Base-by-base conservation (phyloP, 2,329 filamentous ascomycete species). In the Boeremia lycopersici region DNA sequence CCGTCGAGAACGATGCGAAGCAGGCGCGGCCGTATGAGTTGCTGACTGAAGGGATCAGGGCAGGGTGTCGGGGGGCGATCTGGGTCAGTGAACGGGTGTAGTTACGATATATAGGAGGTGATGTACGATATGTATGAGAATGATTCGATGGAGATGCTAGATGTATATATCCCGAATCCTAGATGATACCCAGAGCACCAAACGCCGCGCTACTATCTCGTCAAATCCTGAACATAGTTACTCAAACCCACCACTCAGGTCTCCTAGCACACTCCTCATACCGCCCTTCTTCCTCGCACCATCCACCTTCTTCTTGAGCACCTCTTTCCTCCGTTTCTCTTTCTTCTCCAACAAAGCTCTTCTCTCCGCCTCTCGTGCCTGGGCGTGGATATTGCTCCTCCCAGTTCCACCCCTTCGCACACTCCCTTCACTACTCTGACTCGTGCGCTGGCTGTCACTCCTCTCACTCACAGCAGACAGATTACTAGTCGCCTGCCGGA, bases 31-130 rank as follows among this genome's bases (percentile, higher is more conserved):
- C 93, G 28, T 93, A 98, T 74, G 93, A 93, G 81, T 77, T 96
- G 50, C 79, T 99, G 59, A 96, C 92, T 0, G 89, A 89, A 39
- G 83, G 93, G 7, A 97, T 99, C 66, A 83, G 93, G 48, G 85
- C 89, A n/a, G 95, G 95, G 1, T 99, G 95, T 75, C 84, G 90
- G 59, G 89, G 91, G 0, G 95, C 95, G 0, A 99, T 99, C 59
- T 96, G 91, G 89, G 86, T 96, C 42, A 96, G 86, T 71, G 90
- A 93, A 78, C 84, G 82, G 62, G 83, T 90, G 50, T 90, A 74
- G 19, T 23, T 5, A 23, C 19, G 41, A 8, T 11, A 6, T 13
- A 12, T 17, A 28, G 12, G 13, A 28, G 12, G 9, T 4, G 6
- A n/a, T 31, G 26, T 53, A 43, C 10, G 15, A 31, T 39, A 38